phyloP scores from a whole-genome alignment of 2,329 filamentous ascomycete species.

The Bimuria novae-zelandiae region DNA sequence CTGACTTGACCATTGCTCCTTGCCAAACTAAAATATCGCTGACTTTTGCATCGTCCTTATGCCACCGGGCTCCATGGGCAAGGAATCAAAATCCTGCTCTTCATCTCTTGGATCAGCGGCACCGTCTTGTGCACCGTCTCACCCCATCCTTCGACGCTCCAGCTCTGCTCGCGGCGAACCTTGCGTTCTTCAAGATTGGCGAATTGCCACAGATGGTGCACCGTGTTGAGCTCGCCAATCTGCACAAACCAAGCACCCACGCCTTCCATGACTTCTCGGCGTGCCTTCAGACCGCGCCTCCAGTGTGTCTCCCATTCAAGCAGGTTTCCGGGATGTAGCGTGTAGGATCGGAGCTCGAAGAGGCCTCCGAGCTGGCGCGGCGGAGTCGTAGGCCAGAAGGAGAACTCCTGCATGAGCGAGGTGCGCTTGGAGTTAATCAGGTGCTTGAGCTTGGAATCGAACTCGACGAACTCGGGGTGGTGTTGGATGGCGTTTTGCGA shows the following conservation, averaged over 20 bases:
- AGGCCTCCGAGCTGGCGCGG: constrained; percentile 88
- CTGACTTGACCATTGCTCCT: neutral
- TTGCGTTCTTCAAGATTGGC: constrained; percentile 94
- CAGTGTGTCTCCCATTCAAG: constrained; percentile 99
- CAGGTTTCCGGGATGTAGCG: constrained; percentile 90
- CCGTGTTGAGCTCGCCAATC: constrained; percentile 95
- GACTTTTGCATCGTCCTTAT: constrained; percentile 48
- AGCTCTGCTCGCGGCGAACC: constrained; percentile 87
- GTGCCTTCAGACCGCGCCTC: constrained; percentile 86
- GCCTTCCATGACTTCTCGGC: constrained; percentile 97
- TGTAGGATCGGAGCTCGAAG: constrained; percentile 96
- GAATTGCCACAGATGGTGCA: constrained; percentile 98
- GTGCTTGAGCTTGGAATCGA: constrained; percentile 82
- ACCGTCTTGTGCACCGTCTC: constrained; percentile 99
- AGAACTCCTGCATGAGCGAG: constrained; percentile 99
- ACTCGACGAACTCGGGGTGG: constrained; percentile 81
- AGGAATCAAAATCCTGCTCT: constrained; percentile 88
- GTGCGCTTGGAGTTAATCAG: constrained; percentile 83
- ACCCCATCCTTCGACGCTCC: constrained; percentile 92
- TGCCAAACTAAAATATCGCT: neutral
- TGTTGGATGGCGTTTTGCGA: constrained; percentile 83
- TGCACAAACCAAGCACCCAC: constrained; percentile 99
- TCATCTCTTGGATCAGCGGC: constrained; percentile 94
- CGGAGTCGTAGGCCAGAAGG: constrained; percentile 96
- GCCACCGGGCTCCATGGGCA: constrained; percentile 96